Conservation (phyloP, 1,284 basidiomycete genomes). For the Mrakiaceae sp. region DNA sequence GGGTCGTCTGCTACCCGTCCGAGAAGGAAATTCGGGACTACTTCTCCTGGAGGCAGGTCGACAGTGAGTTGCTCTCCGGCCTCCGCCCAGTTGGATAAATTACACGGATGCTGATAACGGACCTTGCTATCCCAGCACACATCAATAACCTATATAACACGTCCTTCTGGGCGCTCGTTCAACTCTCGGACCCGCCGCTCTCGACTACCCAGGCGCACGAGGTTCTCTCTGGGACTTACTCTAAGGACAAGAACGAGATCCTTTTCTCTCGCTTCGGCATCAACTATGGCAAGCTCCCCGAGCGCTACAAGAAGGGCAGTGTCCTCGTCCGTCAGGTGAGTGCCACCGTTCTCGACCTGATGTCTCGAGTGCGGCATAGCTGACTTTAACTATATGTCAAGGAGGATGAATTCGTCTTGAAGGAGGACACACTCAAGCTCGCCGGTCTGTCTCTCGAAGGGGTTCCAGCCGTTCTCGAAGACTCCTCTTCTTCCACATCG, state of each 20-base stretch:
- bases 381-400: not conserved
- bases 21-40: conserved; percentile 72
- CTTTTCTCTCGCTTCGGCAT: conserved; percentile 68
- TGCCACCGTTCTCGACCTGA: not conserved
- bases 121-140: conserved; percentile 52
- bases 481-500: not conserved
- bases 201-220: conserved; percentile 15
- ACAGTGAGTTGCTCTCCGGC: conserved; percentile 51
- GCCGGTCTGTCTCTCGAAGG: not conserved
- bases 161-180: conserved; percentile 84
- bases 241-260: conserved; percentile 83
- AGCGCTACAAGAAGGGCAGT: conserved; percentile 75
- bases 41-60: conserved; percentile 89
- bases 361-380: not conserved
- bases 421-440: not conserved
- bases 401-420: no score
- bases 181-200: conserved; percentile 29
- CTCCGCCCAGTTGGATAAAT: not conserved
- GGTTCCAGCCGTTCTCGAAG: not conserved
- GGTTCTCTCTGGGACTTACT: conserved; percentile 60
- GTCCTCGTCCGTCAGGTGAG: conserved; percentile 53
- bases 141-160: conserved; percentile 99
- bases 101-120: not conserved
- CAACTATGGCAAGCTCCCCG: conserved; percentile 73
- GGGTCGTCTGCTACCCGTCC: conserved; percentile 74